Evolutionary conservation across 1,284 basidiomycete genomes (phyloP).

Genomic region (Ganoderma boninense): DNA sequence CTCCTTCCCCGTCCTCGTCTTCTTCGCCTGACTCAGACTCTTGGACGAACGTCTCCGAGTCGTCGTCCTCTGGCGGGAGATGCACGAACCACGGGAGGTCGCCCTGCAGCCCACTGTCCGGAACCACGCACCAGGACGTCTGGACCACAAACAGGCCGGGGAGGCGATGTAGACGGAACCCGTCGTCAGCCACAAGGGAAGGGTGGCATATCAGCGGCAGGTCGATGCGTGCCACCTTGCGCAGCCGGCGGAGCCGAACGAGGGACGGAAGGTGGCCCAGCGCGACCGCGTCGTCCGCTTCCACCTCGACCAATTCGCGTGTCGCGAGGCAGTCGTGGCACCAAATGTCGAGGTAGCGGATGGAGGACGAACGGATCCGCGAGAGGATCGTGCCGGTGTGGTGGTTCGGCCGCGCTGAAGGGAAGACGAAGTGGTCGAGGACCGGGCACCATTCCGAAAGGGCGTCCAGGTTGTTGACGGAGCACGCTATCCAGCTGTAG

Average conservation of each 20-base stretch:
- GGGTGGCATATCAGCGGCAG: slow-evolving; percentile 25
- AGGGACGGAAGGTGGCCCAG: slow-evolving; percentile 3
- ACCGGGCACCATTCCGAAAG: slow-evolving; percentile 15
- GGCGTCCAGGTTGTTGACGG: neutral
- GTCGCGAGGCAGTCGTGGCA: slow-evolving; percentile 10
- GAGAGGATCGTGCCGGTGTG: neutral
- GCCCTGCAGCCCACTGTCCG: slow-evolving; percentile 6
- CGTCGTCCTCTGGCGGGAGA: slow-evolving; percentile 8
- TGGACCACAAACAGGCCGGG: slow-evolving; percentile 10
- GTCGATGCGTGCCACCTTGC: slow-evolving; percentile 12
- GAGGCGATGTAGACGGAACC: slow-evolving; percentile 11
- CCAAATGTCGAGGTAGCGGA: slow-evolving; percentile 25
- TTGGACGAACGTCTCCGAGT: neutral
- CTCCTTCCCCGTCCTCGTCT: slow-evolving; percentile 7
- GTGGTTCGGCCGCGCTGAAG: neutral
- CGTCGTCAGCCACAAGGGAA: slow-evolving; percentile 4
- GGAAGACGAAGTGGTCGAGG: slow-evolving; percentile 25
- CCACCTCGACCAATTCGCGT: neutral
- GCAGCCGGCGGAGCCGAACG: slow-evolving; percentile 12
- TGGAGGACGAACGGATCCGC: neutral
- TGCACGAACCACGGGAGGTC: slow-evolving; percentile 18
- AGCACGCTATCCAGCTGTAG: slow-evolving; percentile 5
- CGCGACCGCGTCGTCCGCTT: neutral
- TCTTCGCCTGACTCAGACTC: slow-evolving; percentile 1
- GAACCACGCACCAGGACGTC: slow-evolving; percentile 9